Evolutionary conservation across 805 yeast genomes (phyloP).

Genomic region (Lipomyces yamanashiensis): DNA sequence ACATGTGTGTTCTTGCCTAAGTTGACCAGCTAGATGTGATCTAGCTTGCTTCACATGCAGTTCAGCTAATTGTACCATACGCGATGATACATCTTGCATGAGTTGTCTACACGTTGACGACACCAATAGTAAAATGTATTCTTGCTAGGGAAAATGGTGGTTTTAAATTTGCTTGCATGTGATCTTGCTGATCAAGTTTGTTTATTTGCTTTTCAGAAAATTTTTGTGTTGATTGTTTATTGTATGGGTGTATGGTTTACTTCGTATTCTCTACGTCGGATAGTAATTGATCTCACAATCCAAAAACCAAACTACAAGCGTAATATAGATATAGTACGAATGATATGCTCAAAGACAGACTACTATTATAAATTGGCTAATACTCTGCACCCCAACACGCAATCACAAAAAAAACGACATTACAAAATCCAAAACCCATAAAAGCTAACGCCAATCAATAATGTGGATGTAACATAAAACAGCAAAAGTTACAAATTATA

Average conservation of each 20-base stretch:
- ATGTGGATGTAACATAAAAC: constrained; percentile 10
- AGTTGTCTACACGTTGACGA: background rate
- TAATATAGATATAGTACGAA: background rate
- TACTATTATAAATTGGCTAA: background rate
- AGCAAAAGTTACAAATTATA: background rate
- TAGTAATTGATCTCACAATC: background rate
- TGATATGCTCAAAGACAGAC: background rate
- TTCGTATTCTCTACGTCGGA: background rate
- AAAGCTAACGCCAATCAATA: constrained; percentile 11
- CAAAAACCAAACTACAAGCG: background rate
- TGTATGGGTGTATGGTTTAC: background rate
- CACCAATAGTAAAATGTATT: background rate
- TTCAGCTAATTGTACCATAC: background rate
- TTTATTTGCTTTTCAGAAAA: background rate
- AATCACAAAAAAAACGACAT: background rate
- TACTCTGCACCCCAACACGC: background rate
- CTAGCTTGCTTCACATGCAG: background rate
- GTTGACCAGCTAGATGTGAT: background rate
- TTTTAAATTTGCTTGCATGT: background rate
- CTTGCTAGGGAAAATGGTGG: background rate
- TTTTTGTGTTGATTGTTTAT: background rate
- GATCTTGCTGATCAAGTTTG: background rate
- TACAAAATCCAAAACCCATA: constrained; percentile 1
- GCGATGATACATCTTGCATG: background rate
- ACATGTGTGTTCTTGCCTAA: constrained; percentile 13